Conservation (phyloP, 805 yeast genomes). For the Wickerhamomyces rabaulensis region DNA sequence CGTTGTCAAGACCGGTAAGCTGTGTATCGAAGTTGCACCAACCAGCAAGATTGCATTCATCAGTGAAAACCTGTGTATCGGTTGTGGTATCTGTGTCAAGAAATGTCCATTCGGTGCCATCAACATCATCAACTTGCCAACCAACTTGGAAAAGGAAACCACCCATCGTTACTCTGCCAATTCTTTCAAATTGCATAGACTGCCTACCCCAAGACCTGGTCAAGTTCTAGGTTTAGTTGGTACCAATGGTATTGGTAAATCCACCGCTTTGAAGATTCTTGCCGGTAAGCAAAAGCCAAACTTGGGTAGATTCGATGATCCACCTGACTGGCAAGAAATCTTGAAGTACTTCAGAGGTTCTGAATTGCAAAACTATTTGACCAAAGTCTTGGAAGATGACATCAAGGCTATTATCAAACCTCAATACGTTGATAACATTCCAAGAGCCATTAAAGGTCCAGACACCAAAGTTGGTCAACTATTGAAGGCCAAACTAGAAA, state of each 20-base stretch:
- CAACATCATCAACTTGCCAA: slow-evolving; percentile 91
- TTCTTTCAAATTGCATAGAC: slow-evolving; percentile 92
- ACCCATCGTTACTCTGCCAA: slow-evolving; percentile 98
- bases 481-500: slow-evolving; percentile 70
- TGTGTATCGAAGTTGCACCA: slow-evolving; percentile 95
- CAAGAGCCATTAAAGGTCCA: slow-evolving; percentile 92
- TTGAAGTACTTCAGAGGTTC: slow-evolving; percentile 91
- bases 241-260: slow-evolving; percentile 98
- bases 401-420: slow-evolving; percentile 98
- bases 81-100: slow-evolving; percentile 99
- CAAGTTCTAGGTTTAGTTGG: slow-evolving; percentile 98
- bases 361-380: slow-evolving; percentile 93
- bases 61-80: slow-evolving; percentile 91
- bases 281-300: slow-evolving; percentile 98
- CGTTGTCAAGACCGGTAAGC: slow-evolving; percentile 94
- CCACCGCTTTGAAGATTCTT: slow-evolving; percentile 92
- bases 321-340: slow-evolving; percentile 97
- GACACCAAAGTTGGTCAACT: slow-evolving; percentile 81
- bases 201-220: slow-evolving; percentile 98
- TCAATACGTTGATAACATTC: slow-evolving; percentile 96
- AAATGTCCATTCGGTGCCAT: slow-evolving; percentile 98
- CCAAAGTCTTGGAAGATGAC: slow-evolving; percentile 88
- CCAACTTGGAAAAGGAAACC: slow-evolving; percentile 86
- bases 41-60: slow-evolving; percentile 89
- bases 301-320: slow-evolving; percentile 88